Evolutionary conservation across 305 asterid genomes (phyloP), one percentile per base, ranked within the genome.

Genomic region (Lippia alba): DNA sequence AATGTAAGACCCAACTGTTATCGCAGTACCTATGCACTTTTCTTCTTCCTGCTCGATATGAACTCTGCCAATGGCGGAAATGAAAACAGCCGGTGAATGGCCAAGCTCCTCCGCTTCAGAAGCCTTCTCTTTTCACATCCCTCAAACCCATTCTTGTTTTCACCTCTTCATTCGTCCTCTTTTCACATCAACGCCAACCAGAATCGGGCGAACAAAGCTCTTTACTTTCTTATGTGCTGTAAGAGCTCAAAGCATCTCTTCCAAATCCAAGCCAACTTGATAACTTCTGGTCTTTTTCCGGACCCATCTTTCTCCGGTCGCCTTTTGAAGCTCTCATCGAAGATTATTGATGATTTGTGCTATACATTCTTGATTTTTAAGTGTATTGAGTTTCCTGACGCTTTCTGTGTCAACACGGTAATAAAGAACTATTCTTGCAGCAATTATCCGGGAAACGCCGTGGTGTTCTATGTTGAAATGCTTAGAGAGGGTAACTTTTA

Each of bases 391-490:
- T 81, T 46, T 70, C 93, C 91, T 12, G 92, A 81, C 76, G 75
- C 86, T 5, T 91, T 88, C 71, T 81, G 86, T 61, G 85, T 87
- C 59, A 91, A 91, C 83, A 83, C 87, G 53, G 79, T 91, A 18
- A 78, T 88, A 41, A 87, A 89, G 65, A 78, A 76, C 48, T 85
- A 72, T 74, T 76, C 86, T 78, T 64, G 87, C 75, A 75, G 86
- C 71, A 66, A 54, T 18, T 11, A 61, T 18, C 76, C 81, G 49
- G 34, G 68, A 16, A 72, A 74, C 48, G 86, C 94, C 16, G 69
- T 91, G 73, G 17, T 62, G 32, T 82, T 91, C 46, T 91, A 84
- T 75, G 84, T 77, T 36, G 82, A 85, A 72, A 81, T 68, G 94
- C 84, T 84, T 20, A 80, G 80, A 71, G 72, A 68, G 54, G 83